Conservation (phyloP, 2,329 filamentous ascomycete genomes). For the Ramichloridium luteum region DNA sequence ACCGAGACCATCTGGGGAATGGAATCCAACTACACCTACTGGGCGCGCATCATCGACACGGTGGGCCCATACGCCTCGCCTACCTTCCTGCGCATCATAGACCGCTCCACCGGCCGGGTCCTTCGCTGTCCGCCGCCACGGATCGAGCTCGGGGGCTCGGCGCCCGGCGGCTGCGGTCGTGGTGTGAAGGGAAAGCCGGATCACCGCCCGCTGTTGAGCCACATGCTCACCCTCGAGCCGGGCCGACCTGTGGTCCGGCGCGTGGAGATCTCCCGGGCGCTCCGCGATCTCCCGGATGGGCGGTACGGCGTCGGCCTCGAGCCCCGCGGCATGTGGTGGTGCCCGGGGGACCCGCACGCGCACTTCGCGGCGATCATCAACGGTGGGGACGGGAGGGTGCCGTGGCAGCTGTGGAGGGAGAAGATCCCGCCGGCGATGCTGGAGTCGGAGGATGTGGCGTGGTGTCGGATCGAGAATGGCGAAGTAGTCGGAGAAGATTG, state of each 20-base stretch:
- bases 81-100: conserved; percentile 7
- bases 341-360: conserved; percentile 1
- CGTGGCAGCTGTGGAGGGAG: background rate
- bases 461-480: background rate
- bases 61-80: conserved; percentile 1
- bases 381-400: background rate
- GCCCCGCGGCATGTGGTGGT: conserved; percentile 6
- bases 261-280: background rate
- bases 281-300: conserved; percentile 2
- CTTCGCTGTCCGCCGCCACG: conserved; percentile 1
- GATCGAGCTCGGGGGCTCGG: background rate
- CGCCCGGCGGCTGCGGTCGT: no score
- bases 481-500: conserved; percentile 1
- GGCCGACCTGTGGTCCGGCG: conserved; percentile 1
- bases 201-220: conserved; percentile 1
- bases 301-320: conserved; percentile 3
- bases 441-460: background rate
- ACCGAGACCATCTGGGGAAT: conserved; percentile 7
- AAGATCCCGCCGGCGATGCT: background rate
- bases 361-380: background rate
- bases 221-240: conserved; percentile 4
- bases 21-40: conserved; percentile 3
- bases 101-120: conserved; percentile 4
- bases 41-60: conserved; percentile 8
- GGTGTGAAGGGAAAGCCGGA: no score